Evolutionary conservation across 2,329 filamentous ascomycete species (phyloP), one percentile per base, ranked within the genome.

Genomic region (Fusarium sp.): DNA sequence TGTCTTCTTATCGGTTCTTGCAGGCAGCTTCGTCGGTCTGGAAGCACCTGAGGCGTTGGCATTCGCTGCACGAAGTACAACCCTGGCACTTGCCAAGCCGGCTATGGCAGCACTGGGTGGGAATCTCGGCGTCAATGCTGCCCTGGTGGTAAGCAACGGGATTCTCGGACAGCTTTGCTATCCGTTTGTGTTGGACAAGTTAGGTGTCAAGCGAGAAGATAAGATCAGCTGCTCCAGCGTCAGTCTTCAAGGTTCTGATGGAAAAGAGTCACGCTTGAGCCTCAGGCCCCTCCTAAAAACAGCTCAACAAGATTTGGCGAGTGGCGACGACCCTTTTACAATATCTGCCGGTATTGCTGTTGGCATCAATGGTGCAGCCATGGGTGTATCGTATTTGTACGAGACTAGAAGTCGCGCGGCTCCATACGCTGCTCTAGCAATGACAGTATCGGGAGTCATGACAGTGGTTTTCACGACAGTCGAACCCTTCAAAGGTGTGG

Each of bases 291-390:
- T 50, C 12, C 19, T 68, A 3, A 65, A 51, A 17, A 46, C 54
- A 48, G 58, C 58, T n/a, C 62, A 56, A 12, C 55, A 44, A 24
- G 49, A 57, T n/a, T 32, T 70, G 20, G 42, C 57, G 12, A 64
- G 53, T 24, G 75, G 76, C 19, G 77, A 79, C 52, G 73, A 64
- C 14, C 51, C 81, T 1, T 56, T 73, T 3, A 82, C 78, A 0
- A 80, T 87, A 3, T 85, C 84, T 1, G 77, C 82, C 0, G 86
- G 86, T 34, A 79, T 85, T 34, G 79, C 84, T 0, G 80, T 87
- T 47, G 86, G 86, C 4, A 82, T 88, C 76, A 88, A 88, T 65
- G 85, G 85, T 2, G 85, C 85, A 0, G 86, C 86, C 5, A 87
- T 88, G 85, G 86, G 86, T 4, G 86, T 86, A 1, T 81, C 86